Percentiles rank a stretch among this genome's conserved stretches.
Conservation (phyloP, 2,329 filamentous ascomycete species). For the Metarhizium robertsii region DNA sequence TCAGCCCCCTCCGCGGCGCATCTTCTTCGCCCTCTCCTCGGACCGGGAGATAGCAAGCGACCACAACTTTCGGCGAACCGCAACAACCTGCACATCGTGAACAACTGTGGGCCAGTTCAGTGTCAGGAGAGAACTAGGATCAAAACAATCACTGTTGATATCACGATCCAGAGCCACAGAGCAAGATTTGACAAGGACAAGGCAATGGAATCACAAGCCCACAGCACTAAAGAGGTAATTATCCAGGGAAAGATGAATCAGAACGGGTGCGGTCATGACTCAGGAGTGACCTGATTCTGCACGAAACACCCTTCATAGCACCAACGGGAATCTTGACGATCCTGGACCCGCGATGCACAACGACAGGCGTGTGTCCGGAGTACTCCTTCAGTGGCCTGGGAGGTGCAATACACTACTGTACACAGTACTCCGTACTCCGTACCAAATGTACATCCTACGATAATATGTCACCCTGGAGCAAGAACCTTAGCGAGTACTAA, state of each 20-base stretch:
- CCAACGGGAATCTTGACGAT: background rate
- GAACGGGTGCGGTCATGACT: background rate
- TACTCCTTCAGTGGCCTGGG: background rate
- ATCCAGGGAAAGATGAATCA: background rate
- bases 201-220: background rate
- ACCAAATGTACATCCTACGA: background rate
- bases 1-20: no score
- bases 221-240: background rate
- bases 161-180: background rate
- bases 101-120: background rate
- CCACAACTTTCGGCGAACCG: background rate
- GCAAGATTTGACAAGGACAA: background rate
- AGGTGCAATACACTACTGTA: background rate
- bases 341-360: background rate
- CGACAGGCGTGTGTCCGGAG: background rate
- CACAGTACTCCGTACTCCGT: background rate
- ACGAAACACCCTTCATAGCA: background rate
- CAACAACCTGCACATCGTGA: background rate
- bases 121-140: background rate
- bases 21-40: no score
- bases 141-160: background rate
- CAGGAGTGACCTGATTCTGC: slow-evolving; percentile 3
- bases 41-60: background rate
- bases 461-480: background rate
- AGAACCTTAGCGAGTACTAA: background rate